phyloP scores from a whole-genome alignment of 257 asterid species.

The Solanum medicagineum region DNA sequence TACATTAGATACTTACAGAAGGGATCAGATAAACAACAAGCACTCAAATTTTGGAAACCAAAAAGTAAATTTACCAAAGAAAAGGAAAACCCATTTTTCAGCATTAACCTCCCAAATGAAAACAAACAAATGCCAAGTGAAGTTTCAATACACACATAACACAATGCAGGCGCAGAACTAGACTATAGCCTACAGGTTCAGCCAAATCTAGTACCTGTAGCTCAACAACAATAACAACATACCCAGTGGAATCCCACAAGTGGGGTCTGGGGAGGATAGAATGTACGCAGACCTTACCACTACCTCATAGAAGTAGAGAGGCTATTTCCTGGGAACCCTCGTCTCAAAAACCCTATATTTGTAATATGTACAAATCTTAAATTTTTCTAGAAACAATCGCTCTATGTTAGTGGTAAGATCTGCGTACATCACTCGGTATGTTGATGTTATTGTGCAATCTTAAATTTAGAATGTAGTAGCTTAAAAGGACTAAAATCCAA shows the following conservation, averaged over 20 bases:
- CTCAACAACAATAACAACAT: background rate
- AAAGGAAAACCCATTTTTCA: no score
- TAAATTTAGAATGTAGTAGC: background rate
- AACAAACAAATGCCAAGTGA: background rate
- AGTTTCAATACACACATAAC: background rate
- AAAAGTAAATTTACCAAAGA: no score
- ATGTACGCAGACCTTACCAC: no score
- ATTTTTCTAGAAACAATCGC: background rate
- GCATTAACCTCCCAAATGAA: background rate
- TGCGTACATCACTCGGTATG: no score
- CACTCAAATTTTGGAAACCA: no score
- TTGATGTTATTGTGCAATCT: background rate
- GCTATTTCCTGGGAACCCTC: no score
- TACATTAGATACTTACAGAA: no score
- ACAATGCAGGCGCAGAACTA: background rate
- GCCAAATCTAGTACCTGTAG: background rate
- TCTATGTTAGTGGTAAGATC: no score
- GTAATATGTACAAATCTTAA: background rate
- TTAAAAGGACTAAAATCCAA: background rate
- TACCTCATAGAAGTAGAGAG: no score
- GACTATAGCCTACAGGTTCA: background rate
- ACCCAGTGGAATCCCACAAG: no score
- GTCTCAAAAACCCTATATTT: background rate
- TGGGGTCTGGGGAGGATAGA: no score
- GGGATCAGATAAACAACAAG: no score